A percentile compares a stretch with the other conserved stretches of the same genome.
Evolutionary conservation across 2,329 filamentous ascomycete genomes (phyloP).

Genomic region (Pseudogymnoascus sp.): DNA sequence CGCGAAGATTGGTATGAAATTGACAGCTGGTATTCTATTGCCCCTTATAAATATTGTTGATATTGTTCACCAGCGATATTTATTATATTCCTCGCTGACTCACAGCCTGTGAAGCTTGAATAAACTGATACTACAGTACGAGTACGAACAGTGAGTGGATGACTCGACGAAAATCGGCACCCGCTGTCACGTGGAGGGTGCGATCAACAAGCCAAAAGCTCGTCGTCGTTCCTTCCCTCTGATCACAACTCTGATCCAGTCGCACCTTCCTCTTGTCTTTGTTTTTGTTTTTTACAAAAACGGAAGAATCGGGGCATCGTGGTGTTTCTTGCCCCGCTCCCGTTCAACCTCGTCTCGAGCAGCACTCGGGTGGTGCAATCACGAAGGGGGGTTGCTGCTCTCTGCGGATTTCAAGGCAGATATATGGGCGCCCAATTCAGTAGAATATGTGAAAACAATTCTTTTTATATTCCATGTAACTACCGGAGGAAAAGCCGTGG

Average conservation of each 20-base stretch:
- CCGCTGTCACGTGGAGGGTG: not conserved
- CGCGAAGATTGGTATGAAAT: not conserved
- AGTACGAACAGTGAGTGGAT: not conserved
- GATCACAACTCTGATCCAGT: not conserved
- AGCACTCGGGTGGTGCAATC: not conserved
- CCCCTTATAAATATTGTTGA: not conserved
- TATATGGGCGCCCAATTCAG: not conserved
- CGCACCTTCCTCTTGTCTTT: not conserved
- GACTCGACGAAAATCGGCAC: not conserved
- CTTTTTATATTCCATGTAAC: not conserved
- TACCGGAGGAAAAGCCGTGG: not conserved
- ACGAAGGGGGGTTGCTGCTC: not conserved
- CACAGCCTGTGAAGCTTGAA: not conserved
- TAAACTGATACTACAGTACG: not conserved
- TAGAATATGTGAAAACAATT: not conserved
- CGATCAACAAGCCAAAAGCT: not conserved
- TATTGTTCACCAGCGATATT: not conserved
- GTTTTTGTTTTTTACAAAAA: not conserved
- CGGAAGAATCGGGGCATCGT: not conserved
- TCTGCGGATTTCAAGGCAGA: not conserved
- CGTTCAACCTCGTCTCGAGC: not conserved
- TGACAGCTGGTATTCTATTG: not conserved
- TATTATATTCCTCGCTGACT: not conserved
- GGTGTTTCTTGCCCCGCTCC: not conserved
- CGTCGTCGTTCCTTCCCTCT: not conserved